Conservation (phyloP, 257 asterid species). For the Rehmannia glutinosa region DNA sequence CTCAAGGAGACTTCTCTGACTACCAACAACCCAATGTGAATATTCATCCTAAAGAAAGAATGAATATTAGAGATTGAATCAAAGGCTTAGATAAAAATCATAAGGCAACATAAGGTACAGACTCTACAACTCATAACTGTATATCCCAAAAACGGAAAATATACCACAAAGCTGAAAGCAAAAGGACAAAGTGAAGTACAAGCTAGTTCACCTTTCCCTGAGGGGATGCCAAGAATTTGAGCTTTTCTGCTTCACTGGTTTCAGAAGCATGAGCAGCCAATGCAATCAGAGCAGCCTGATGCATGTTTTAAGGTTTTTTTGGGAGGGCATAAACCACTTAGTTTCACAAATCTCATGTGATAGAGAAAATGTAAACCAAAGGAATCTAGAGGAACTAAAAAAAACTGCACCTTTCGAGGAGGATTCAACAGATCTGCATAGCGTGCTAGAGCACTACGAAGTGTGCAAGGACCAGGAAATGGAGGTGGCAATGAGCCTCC, state of each 20-base stretch:
- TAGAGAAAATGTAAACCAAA: neutral
- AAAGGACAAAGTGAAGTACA: neutral
- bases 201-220: constrained; percentile 61
- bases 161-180: constrained; percentile 1
- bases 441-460: constrained; percentile 57
- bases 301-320: neutral
- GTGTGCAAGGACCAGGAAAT: constrained; percentile 74
- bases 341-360: constrained; percentile 11
- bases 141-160: neutral
- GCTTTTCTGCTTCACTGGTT: constrained; percentile 59
- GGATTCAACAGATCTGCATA: constrained; percentile 72
- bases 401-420: constrained; percentile 52
- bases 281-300: constrained; percentile 70
- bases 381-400: neutral
- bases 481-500: constrained; percentile 74
- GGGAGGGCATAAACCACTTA: neutral
- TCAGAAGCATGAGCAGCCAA: constrained; percentile 72
- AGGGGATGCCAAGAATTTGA: constrained; percentile 64
- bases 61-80: neutral
- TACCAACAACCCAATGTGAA: constrained; percentile 56
- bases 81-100: neutral
- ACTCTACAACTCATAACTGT: neutral
- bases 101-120: neutral
- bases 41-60: constrained; percentile 59
- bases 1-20: constrained; percentile 82